Conservation (phyloP, 1,139 yeast genomes). For the Saccharomyces hybrid region DNA sequence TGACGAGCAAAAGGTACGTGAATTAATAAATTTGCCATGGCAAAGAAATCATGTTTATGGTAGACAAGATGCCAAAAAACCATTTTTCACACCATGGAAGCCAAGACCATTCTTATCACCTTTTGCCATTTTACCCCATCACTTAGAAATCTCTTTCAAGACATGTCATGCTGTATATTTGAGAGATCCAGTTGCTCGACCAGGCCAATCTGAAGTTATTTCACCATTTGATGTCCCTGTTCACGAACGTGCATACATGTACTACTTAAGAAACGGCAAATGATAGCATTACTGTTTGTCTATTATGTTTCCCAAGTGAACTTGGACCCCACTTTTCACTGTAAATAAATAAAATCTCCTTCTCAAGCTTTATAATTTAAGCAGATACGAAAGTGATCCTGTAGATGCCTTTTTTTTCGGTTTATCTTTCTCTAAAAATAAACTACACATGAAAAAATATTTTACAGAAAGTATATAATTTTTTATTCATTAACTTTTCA, state of each 20-base stretch:
- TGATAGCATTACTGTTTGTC: constrained; percentile 17
- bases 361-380: background rate
- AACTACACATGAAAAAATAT: background rate
- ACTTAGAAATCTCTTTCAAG: constrained; percentile 78
- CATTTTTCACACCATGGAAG: constrained; percentile 94
- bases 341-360: background rate
- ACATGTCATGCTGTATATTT: constrained; percentile 94
- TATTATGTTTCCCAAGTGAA: background rate
- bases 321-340: background rate
- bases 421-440: background rate
- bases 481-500: background rate
- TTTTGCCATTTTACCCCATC: constrained; percentile 86
- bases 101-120: constrained; percentile 92
- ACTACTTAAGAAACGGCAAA: constrained; percentile 76
- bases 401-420: too few relatives aligned
- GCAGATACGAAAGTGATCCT: too few relatives aligned
- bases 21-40: constrained; percentile 56
- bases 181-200: constrained; percentile 95
- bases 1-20: constrained; percentile 43
- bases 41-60: constrained; percentile 66
- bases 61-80: constrained; percentile 63
- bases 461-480: background rate
- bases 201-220: constrained; percentile 93
- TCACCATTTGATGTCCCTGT: constrained; percentile 78
- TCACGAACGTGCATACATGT: constrained; percentile 95